Base-by-base conservation (phyloP, 2,329 filamentous ascomycete genomes). In the Diatrype stigma region DNA sequence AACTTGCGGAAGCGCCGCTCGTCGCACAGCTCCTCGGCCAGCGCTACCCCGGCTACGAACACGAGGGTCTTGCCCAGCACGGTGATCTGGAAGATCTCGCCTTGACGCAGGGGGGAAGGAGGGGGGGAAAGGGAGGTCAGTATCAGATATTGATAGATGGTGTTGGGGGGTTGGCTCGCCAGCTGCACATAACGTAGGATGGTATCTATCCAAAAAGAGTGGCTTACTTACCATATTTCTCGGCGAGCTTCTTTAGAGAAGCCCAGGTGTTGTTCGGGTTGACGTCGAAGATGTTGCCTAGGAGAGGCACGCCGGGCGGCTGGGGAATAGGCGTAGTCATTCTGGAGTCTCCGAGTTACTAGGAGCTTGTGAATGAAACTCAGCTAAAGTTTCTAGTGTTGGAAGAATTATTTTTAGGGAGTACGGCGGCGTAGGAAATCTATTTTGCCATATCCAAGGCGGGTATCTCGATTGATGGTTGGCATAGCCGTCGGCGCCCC, bases 1-100 rank as follows among this genome's bases (percentile, higher is more conserved):
- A 69, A 79, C 58, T 81, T 81, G 50, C 76, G 74, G 62, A 80
- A 81, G 0, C 77, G 73, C 58, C 69, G 73, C 67, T 80, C 67
- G 60, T 81, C 76, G 58, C 77, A 80, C 2, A 75, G 47, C 51
- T 75, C 73, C 52, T 73, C 70, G 10, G 70, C 70, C 2, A 76
- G 62, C 0, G 70, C 68, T 4, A 68, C 70, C 47, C 67, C 65
- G 1, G 70, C 71, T 1, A 74, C 68, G 53, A 76, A 74, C 37
- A 75, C 70, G 48, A 72, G 55, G 8, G 69, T 63, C 22, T 70
- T 63, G 11, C 70, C 69, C 2, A 74, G 58, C 6, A 72, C 66
- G 26, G 66, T 73, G 60, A 74, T 68, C 60, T 74, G 69, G 61
- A 73, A 73, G 52, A 74, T 74, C 53, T 73, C 70, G 23, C 34